Evolutionary conservation across 140 eudicot species (phyloP).

Genomic region (Stevia rebaudiana): DNA sequence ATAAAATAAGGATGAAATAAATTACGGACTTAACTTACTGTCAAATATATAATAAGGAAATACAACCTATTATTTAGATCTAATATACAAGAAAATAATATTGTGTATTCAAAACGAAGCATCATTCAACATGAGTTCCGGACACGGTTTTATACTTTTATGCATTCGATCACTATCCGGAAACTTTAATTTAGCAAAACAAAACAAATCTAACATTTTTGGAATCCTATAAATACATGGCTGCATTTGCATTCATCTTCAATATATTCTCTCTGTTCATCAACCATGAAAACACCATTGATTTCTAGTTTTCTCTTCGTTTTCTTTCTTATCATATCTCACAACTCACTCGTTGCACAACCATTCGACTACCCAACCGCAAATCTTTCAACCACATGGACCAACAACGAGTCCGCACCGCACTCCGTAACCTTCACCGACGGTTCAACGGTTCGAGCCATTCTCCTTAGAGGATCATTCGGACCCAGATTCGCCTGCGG

Average conservation of each 20-base stretch:
- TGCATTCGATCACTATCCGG: slow-evolving; percentile 14
- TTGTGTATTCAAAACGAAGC: neutral
- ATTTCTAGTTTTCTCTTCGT: slow-evolving; percentile 10
- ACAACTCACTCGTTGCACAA: slow-evolving; percentile 13
- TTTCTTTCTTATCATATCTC: slow-evolving; percentile 14
- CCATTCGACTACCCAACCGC: slow-evolving; percentile 50
- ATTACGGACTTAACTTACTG: too few species aligned
- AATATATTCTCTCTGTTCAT: neutral
- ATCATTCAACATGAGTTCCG: slow-evolving; percentile 8
- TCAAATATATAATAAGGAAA: too few species aligned
- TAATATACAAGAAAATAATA: too few species aligned
- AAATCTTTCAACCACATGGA: slow-evolving; percentile 50
- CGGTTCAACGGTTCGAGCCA: slow-evolving; percentile 42
- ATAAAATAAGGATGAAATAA: too few species aligned
- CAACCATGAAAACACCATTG: slow-evolving; percentile 16
- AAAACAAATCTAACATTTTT: neutral
- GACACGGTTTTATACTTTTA: slow-evolving; percentile 19
- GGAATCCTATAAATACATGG: slow-evolving; percentile 15
- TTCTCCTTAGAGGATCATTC: slow-evolving; percentile 47
- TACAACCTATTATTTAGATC: too few species aligned
- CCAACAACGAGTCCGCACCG: slow-evolving; percentile 31
- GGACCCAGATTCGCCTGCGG: slow-evolving; percentile 49
- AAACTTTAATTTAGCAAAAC: neutral
- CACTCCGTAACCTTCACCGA: slow-evolving; percentile 42
- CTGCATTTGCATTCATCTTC: slow-evolving; percentile 15